Evolutionary conservation across 2,329 filamentous ascomycete species (phyloP), one percentile per base, ranked within the genome.

Genomic region (Aspergillus intermedius): DNA sequence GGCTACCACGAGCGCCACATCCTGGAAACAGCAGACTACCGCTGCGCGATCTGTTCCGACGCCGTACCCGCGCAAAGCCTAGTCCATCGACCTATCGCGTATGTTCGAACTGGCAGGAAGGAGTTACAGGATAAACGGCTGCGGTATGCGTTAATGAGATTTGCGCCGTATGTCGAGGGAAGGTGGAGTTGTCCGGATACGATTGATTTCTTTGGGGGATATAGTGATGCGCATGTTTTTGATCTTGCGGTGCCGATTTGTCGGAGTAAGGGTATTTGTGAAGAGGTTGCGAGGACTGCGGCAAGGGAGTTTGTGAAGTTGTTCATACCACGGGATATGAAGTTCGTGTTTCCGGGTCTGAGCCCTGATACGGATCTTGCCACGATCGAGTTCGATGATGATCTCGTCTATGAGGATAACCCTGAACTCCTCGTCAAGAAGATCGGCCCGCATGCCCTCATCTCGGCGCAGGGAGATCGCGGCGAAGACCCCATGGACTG

Each of bases 161-260:
- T 61, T n/a, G 49, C 50, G 17, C 54, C 54, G 15, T 54, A 50
- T 45, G 50, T 59, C n/a, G 39, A 52, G 12, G 51, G 56, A 19
- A 40, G 40, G 8, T 61, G 56, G 57, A 53, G 45, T 5, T 54
- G 51, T 19, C 54, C 54, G 4, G 50, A 54, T 12, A 47, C 50
- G 15, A 50, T 45, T 13, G 49, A 50, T 3, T 51, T 50, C 4
- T 25, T 57, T 30, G 56, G 57, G 2, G 35, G 34, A 1, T 46
- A 59, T 23, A 49, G 48, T 10, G 40, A 50, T 3, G 53, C 48
- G 15, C 56, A 61, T 22, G 53, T 60, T 21, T 55, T 50, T 40
- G 53, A 58, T 17, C 55, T 57, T n/a, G 51, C 54, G 7, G 54
- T 58, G 6, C 58, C 58, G 2, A 50, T 61, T 23, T 61, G 58